Conservation (phyloP, 306 rosid genomes). For the Trifolium subterraneum region DNA sequence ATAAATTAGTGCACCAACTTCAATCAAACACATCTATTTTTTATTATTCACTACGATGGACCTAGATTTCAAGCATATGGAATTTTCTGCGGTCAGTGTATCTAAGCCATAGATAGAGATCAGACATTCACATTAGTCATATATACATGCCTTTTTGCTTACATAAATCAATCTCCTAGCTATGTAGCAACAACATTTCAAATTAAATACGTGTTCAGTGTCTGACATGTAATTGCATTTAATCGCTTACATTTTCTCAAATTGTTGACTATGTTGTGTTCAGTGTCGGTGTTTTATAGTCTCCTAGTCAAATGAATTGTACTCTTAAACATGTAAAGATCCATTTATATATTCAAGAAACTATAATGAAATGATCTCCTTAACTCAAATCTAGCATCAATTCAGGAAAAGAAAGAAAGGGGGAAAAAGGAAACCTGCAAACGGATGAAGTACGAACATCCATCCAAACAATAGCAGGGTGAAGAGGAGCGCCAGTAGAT, state of each 20-base stretch:
- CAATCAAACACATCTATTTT: background rate
- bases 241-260: background rate
- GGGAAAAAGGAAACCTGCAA: constrained; percentile 63
- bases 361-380: background rate
- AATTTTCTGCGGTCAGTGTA: no score
- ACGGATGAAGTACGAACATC: constrained; percentile 79
- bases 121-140: no score
- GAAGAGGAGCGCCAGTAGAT: constrained; percentile 83
- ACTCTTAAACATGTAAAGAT: constrained; percentile 3
- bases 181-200: no score
- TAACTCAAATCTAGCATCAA: background rate
- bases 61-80: background rate
- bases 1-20: constrained; percentile 6
- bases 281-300: background rate
- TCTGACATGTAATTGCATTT: background rate
- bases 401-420: background rate
- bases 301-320: background rate
- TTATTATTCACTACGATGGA: no score
- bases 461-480: constrained; percentile 95
- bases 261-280: no score
- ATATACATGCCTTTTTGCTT: no score
- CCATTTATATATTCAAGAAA: background rate
- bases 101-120: no score
- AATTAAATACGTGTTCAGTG: no score
- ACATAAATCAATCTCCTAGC: no score